These are phyloP conservation scores for Amanita subjunquillea DNA, from an alignment of 768 basidiomycete species.

Conservation along the genomic window DNA sequence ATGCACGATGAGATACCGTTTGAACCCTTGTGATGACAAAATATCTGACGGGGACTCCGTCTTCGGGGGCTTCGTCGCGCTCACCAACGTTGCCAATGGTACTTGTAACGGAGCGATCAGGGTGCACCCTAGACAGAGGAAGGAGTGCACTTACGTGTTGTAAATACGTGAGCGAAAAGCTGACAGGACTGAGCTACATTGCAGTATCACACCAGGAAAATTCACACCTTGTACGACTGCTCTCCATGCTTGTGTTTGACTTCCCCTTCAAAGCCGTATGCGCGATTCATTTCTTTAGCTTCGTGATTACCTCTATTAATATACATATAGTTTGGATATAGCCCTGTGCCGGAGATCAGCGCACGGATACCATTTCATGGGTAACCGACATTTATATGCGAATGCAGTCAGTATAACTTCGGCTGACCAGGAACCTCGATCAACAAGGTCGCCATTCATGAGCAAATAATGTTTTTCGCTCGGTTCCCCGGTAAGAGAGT, in stretches of 20 bases:
- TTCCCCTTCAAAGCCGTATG: conserved; percentile 93
- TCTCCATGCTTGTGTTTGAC: conserved; percentile 95
- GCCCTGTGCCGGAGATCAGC: conserved; percentile 33
- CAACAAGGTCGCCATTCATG: conserved; percentile 95
- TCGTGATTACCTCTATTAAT: conserved; percentile 97
- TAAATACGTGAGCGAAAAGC: conserved; percentile 93
- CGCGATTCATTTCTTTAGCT: conserved; percentile 93
- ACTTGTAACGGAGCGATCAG: conserved; percentile 33
- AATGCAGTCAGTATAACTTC: conserved; percentile 91
- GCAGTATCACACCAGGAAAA: neutral
- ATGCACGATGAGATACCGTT: conserved; percentile 92
- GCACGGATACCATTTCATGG: neutral
- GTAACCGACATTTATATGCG: conserved; percentile 80
- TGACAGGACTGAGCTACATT: conserved; percentile 17
- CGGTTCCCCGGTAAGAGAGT: conserved; percentile 79
- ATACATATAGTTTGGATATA: conserved; percentile 83
- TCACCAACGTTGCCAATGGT: conserved; percentile 81
- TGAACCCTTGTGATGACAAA: conserved; percentile 70
- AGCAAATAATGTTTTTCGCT: conserved; percentile 75
- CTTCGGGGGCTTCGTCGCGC: conserved; percentile 53
- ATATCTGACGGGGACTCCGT: conserved; percentile 37
- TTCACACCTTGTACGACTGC: conserved; percentile 75
- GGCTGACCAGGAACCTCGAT: conserved; percentile 92
- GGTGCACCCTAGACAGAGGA: neutral
- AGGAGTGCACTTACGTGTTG: conserved; percentile 47